Conservation (phyloP, 179 eudicot species). For the Vitellaria paradoxa region DNA sequence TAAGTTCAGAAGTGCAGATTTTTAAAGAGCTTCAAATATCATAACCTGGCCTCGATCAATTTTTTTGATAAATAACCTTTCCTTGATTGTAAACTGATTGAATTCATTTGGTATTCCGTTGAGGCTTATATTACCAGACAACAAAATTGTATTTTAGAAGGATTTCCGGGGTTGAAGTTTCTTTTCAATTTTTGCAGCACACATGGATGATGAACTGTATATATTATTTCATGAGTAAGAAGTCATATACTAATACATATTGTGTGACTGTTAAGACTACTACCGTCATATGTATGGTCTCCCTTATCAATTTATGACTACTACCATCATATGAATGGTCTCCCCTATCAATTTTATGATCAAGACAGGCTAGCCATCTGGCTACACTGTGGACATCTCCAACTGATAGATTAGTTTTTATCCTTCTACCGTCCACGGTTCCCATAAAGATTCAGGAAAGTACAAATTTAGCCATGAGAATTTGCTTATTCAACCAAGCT, state of each 20-base stretch:
- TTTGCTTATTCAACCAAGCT: not conserved
- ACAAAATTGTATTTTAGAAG: not conserved
- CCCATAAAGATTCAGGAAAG: not conserved
- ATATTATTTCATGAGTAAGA: not conserved
- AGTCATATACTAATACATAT: too few species aligned
- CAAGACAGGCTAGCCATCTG: not conserved
- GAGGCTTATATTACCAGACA: not conserved
- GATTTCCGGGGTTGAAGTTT: not conserved
- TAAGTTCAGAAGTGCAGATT: not conserved
- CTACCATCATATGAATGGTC: not conserved
- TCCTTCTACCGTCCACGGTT: not conserved
- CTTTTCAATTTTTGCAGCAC: not conserved
- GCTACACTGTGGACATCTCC: not conserved
- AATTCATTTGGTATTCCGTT: not conserved
- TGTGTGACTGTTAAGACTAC: not conserved
- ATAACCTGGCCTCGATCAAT: too few species aligned
- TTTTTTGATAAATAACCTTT: not conserved
- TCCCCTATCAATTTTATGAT: not conserved
- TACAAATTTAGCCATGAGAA: not conserved
- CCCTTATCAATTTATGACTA: too few species aligned
- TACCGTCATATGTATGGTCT: too few species aligned
- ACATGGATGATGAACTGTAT: not conserved
- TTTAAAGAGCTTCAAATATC: too few species aligned
- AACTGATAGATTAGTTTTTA: not conserved
- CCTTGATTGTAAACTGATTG: not conserved